Evolutionary conservation across 495 filamentous ascomycete species (phyloP).

Genomic region (Penicillium ucsense): DNA sequence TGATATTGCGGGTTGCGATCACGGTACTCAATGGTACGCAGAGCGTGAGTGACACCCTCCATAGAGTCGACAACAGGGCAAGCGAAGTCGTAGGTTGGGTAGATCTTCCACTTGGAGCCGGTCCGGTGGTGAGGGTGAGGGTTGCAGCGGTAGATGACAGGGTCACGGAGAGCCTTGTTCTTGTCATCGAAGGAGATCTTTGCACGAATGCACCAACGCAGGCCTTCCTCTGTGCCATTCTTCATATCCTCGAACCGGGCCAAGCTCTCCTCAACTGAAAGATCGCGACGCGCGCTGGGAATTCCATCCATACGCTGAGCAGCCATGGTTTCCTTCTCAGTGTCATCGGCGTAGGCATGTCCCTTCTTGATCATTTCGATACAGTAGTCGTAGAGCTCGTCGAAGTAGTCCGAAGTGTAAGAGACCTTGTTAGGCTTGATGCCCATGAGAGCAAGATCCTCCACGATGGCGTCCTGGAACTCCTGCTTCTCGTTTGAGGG

Average conservation of each 20-base stretch:
- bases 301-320: slow-evolving; percentile 68
- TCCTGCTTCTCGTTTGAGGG: slow-evolving; percentile 88
- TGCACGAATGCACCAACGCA: slow-evolving; percentile 76
- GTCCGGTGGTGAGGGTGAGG: slow-evolving; percentile 80
- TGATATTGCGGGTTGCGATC: slow-evolving; percentile 96
- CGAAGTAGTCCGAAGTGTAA: slow-evolving; percentile 86
- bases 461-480: slow-evolving; percentile 79
- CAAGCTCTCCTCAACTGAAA: slow-evolving; percentile 72
- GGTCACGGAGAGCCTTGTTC: slow-evolving; percentile 82
- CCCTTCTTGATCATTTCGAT: slow-evolving; percentile 72
- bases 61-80: slow-evolving; percentile 85
- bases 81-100: slow-evolving; percentile 92
- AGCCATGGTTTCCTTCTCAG: slow-evolving; percentile 76
- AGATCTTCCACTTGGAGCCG: slow-evolving; percentile 83
- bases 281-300: slow-evolving; percentile 64
- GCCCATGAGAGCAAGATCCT: slow-evolving; percentile 78
- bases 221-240: slow-evolving; percentile 62
- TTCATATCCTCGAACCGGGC: slow-evolving; percentile 84
- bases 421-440: slow-evolving; percentile 71
- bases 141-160: slow-evolving; percentile 87
- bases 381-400: slow-evolving; percentile 72
- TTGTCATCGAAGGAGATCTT: slow-evolving; percentile 77
- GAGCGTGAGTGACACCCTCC: slow-evolving; percentile 90
- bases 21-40: slow-evolving; percentile 93
- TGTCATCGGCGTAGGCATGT: slow-evolving; percentile 85